Percentiles rank a stretch among this genome's conserved stretches.
Conservation (phyloP, 371 early-diverging fungal species). For the Mucor plumbeus region DNA sequence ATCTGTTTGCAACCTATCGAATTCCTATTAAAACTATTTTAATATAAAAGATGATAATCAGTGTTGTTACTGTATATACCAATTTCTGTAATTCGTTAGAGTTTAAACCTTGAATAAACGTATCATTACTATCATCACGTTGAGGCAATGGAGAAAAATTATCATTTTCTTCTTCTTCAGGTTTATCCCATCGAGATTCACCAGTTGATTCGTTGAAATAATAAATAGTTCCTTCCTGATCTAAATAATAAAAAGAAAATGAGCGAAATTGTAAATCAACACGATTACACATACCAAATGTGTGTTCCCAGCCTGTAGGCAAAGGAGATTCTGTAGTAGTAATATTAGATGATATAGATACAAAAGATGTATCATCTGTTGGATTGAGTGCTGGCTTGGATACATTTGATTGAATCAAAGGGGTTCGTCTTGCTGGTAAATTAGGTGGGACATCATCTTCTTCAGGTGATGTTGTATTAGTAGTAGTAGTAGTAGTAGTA, state of each 20-base stretch:
- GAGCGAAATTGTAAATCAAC: not conserved
- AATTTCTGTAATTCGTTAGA: constrained; percentile 42
- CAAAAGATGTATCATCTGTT: not conserved
- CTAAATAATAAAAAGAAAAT: constrained; percentile 19
- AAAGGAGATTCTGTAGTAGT: constrained; percentile 3
- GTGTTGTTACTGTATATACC: constrained; percentile 18
- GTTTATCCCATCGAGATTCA: constrained; percentile 52
- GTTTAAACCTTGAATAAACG: constrained; percentile 27
- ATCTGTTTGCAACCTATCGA: constrained; percentile 42
- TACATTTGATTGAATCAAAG: not conserved
- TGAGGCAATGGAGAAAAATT: constrained; percentile 3
- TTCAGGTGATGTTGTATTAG: not conserved
- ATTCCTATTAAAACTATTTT: constrained; percentile 23
- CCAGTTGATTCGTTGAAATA: constrained; percentile 53
- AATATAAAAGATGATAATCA: no score
- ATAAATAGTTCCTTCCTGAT: constrained; percentile 49
- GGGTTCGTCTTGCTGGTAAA: constrained; percentile 2
- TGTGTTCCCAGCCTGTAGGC: constrained; percentile 31
- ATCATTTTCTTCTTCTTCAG: constrained; percentile 3
- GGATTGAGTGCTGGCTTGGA: not conserved
- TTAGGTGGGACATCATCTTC: not conserved
- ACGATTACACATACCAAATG: constrained; percentile 18
- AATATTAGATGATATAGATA: not conserved
- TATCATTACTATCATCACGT: constrained; percentile 24
- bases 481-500: no score